Base-by-base conservation (phyloP, 2,329 filamentous ascomycete genomes). In the Aspergillus proliferans region DNA sequence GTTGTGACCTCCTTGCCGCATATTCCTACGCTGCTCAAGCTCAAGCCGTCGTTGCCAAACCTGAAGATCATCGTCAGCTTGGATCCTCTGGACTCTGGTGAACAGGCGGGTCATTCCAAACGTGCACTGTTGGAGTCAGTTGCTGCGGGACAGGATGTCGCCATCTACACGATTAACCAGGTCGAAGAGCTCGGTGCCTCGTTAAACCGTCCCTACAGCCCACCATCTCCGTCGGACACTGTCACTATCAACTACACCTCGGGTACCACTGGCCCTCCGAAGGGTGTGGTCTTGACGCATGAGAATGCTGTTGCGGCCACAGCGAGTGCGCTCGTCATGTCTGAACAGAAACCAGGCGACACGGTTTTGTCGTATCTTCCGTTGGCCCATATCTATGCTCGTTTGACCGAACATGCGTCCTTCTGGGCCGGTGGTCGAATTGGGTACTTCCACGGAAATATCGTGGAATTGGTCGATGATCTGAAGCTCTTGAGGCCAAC, bases 401-500 rank as follows among this genome's bases (percentile, higher is more conserved):
- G 93, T 48, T 77, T 96, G 57, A 76, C 84, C 38, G 93, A 98
- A 66, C 87, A 94, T 66, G 76, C 77, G 3, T 80, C 82, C 12
- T 75, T 96, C 14, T 82, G 86, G 61, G 78, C 81, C 46, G 91
- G 89, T 47, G 82, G 81, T 30, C 75, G 82, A 7, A 84, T 96
- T 59, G 93, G 92, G 10, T 98, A 92, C 70, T 98, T 96, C 80
- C 88, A 93, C 59, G 93, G 93, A 47, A 89, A 96, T 64, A 85
- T 96, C 53, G 66, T 87, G 10, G 87, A 87, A 55, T 76, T 98
- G 15, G 84, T 94, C 1, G 93, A 98, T 50, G 93, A 98, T 64
- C 71, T 98, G 72, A 95, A 97, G 75, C 68, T 89, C 36, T 77
- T 98, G 49, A 82, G 84, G 51, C 93, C 93, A 0, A 93, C 86